Conservation (phyloP, 2,329 filamentous ascomycete species). For the Endothia cerciana region DNA sequence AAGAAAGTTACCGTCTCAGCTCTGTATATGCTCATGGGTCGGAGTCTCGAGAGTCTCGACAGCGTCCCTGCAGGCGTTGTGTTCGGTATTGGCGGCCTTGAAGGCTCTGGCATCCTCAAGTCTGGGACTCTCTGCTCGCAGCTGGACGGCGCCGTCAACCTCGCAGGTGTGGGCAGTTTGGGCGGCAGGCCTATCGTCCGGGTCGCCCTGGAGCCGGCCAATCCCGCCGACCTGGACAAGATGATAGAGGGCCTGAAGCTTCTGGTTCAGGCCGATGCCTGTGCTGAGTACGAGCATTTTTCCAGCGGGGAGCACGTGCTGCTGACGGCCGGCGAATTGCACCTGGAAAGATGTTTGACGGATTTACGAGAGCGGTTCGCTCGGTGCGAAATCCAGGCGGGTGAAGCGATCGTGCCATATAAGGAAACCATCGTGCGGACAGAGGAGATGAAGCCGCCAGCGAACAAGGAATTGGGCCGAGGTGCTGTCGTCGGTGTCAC, state of each 20-base stretch:
- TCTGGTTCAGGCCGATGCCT: constrained; percentile 92
- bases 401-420: constrained; percentile 93
- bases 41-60: constrained; percentile 78
- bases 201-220: constrained; percentile 90
- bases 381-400: constrained; percentile 90
- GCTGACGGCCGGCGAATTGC: constrained; percentile 89
- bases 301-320: constrained; percentile 94
- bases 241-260: constrained; percentile 89
- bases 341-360: constrained; percentile 90
- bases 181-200: constrained; percentile 89
- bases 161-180: constrained; percentile 79
- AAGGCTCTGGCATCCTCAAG: constrained; percentile 86
- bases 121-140: constrained; percentile 92
- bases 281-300: constrained; percentile 93
- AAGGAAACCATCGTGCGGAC: constrained; percentile 87
- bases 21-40: constrained; percentile 94
- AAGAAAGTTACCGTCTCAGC: constrained; percentile 83
- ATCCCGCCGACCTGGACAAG: constrained; percentile 88
- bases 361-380: constrained; percentile 93
- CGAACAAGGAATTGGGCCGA: constrained; percentile 82
- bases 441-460: constrained; percentile 89
- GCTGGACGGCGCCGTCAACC: constrained; percentile 82
- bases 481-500: constrained; percentile 78
- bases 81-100: constrained; percentile 91
- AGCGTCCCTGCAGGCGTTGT: constrained; percentile 92